phyloP scores from a whole-genome alignment of 495 filamentous ascomycete species.

The Trichoderma asperelloides region DNA sequence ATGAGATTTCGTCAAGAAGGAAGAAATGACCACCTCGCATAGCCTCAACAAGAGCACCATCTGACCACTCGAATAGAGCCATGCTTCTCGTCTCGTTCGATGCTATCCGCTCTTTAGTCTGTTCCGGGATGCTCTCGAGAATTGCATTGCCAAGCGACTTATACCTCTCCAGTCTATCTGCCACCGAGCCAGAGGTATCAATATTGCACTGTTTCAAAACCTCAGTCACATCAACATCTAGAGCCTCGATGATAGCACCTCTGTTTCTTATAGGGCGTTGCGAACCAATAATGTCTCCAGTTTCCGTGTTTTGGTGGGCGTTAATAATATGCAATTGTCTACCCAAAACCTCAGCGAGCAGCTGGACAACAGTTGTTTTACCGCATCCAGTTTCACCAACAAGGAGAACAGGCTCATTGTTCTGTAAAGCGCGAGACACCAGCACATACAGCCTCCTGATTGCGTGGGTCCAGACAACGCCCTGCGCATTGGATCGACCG shows the following conservation, averaged over 20 bases:
- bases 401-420: constrained; percentile 88
- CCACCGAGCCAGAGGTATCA: constrained; percentile 18
- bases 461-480: constrained; percentile 85
- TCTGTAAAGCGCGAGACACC: constrained; percentile 71
- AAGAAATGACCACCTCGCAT: constrained; percentile 89
- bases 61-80: constrained; percentile 91
- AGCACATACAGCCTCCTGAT: constrained; percentile 87
- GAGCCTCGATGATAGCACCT: constrained; percentile 53
- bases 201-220: constrained; percentile 30
- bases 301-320: constrained; percentile 95
- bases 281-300: constrained; percentile 91
- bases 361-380: constrained; percentile 93
- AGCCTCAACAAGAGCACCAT: constrained; percentile 88
- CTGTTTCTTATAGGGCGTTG: constrained; percentile 87
- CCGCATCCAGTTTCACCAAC: constrained; percentile 96
- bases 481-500: constrained; percentile 37
- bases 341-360: constrained; percentile 70
- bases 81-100: constrained; percentile 53
- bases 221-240: constrained; percentile 52
- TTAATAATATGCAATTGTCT: constrained; percentile 81
- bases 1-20: constrained; percentile 92
- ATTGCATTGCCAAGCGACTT: constrained; percentile 21
- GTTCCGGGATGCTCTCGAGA: constrained; percentile 32
- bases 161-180: constrained; percentile 33
- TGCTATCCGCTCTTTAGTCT: constrained; percentile 49